These are phyloP conservation scores for Sphaerosporella brunnea DNA, from an alignment of 495 filamentous ascomycete species.

Conservation along the genomic window DNA sequence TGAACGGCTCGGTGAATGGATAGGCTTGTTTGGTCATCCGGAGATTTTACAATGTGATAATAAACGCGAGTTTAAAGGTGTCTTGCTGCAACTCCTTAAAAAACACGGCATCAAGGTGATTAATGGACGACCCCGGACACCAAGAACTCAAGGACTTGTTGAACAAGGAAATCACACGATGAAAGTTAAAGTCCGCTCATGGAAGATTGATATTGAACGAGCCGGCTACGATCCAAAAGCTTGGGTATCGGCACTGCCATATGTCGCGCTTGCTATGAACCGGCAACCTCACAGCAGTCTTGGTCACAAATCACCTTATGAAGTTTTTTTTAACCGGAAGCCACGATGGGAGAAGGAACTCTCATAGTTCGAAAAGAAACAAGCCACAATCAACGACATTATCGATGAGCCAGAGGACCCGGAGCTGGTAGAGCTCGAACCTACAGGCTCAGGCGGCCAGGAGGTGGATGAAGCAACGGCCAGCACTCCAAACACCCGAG, in stretches of 20 bases:
- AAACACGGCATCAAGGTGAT: not conserved
- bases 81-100: not conserved
- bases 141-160: not conserved
- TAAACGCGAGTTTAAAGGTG: slow-evolving; percentile 12
- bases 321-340: not conserved
- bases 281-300: not conserved
- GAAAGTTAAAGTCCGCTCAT: not conserved
- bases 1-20: not conserved
- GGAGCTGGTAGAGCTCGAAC: too few relatives aligned
- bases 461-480: too few relatives aligned
- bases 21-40: slow-evolving; percentile 1
- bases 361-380: too few relatives aligned
- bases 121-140: not conserved
- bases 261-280: not conserved
- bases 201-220: not conserved
- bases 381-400: too few relatives aligned
- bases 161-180: not conserved
- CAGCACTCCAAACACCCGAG: too few relatives aligned
- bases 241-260: not conserved
- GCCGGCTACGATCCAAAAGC: not conserved
- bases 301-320: not conserved
- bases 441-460: too few relatives aligned
- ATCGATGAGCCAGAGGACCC: too few relatives aligned
- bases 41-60: slow-evolving; percentile 16
- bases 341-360: not conserved